Base-by-base conservation (phyloP, 169 alveolate species). In the Blepharisma undulans region DNA sequence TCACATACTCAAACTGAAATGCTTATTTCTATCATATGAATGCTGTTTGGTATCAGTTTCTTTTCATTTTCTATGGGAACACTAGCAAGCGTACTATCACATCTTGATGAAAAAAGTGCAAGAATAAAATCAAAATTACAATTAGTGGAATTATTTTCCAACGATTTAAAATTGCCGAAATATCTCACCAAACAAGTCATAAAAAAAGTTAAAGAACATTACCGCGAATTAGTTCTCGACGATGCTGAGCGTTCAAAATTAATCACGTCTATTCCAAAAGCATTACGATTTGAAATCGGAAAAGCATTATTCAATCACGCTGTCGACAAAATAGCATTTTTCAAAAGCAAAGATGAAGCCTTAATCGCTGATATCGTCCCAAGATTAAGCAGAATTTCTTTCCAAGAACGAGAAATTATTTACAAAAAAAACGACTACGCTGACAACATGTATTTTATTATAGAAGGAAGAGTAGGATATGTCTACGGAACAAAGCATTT, bases 211-310 rank as follows among this genome's bases (percentile, higher is more conserved):
- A 76, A 76, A 76, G 25, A 30, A 10, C 25, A 22, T 76, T 36
- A 8, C 5, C 29, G 22, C 6, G 48, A 27, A 12, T 21, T 78
- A 72, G 21, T 84, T 66, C 72, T 89, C 80, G 60, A 82, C 78
- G n/a, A 79, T 76, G 84, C 87, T 92, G 71, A 92, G 84, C 76
- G 71, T 72, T 78, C 85, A 32, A 71, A 93, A 71, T 66, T 96
- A 14, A 87, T 95, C 72, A 81, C 74, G 36, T 94, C 94, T 71
- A 59, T 95, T 2, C 97, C 97, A 4, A 92, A 91, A 27, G 84
- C 88, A 71, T 36, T 95, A 27, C 92, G 92, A 91, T 87, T 84
- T 92, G 96, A 93, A n/a, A 91, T 94, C 19, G 94, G 94, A 76
- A 90, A 90, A 93, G 78, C 86, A 80, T 92, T 93, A 18, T 93